Percentiles rank a stretch among this genome's conserved stretches.
Conservation (phyloP, 331 rosid species). For the Prunus yedoensis region DNA sequence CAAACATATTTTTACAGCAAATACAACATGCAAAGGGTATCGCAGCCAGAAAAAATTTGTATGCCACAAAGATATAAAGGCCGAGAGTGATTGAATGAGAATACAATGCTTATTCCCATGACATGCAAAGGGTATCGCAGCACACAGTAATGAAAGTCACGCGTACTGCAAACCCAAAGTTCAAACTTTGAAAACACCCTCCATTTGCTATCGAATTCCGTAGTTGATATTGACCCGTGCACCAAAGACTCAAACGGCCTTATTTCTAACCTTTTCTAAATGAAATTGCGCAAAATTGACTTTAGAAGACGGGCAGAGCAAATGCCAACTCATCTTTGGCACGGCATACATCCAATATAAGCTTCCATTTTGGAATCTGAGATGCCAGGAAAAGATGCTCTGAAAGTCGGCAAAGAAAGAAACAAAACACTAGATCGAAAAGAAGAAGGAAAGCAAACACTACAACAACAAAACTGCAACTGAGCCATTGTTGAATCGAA, state of each 20-base stretch:
- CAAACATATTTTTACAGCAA: no score
- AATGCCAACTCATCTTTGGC: background rate
- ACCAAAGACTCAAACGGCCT: background rate
- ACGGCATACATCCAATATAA: no score
- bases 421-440: background rate
- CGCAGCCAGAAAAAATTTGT: no score
- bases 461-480: slow-evolving; percentile 4
- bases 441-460: background rate
- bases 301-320: no score
- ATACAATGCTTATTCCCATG: no score
- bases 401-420: background rate
- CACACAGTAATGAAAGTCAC: background rate
- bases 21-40: no score
- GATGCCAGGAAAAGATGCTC: background rate
- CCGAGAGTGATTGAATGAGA: no score
- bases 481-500: slow-evolving; percentile 8
- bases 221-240: background rate
- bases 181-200: background rate
- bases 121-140: no score
- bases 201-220: background rate
- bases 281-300: no score
- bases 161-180: background rate
- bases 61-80: no score
- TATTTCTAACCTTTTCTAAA: background rate
- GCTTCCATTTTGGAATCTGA: no score